Evolutionary conservation across 129 eudicot genomes (phyloP).

Genomic region (Flaveria sonorensis): DNA sequence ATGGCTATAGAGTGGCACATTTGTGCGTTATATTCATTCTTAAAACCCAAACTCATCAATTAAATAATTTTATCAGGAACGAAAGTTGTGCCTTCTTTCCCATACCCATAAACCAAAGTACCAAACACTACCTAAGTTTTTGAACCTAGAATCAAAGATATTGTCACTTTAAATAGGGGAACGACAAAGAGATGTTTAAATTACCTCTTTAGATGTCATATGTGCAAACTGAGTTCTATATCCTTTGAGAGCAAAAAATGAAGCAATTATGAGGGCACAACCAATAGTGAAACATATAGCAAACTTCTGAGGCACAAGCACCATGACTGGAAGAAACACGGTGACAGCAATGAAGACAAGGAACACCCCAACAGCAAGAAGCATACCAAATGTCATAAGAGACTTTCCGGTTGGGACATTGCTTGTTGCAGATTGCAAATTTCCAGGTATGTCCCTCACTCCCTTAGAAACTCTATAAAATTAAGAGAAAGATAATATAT

Average conservation of each 20-base stretch:
- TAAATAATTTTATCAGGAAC: neutral
- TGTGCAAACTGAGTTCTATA: conserved; percentile 83
- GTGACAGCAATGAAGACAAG: conserved; percentile 83
- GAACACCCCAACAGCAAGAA: conserved; percentile 86
- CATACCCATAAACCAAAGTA: neutral
- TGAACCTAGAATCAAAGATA: neutral
- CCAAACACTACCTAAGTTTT: neutral
- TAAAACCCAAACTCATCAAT: neutral
- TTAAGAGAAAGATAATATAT: neutral
- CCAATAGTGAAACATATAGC: conserved; percentile 89
- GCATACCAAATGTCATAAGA: conserved; percentile 61
- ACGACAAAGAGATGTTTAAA: neutral
- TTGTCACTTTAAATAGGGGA: neutral
- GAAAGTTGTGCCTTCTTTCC: neutral
- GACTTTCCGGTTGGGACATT: conserved; percentile 80
- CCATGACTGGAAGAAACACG: conserved; percentile 97
- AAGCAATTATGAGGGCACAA: conserved; percentile 79
- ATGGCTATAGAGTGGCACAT: neutral
- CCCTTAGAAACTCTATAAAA: conserved; percentile 78
- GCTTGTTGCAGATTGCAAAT: conserved; percentile 78
- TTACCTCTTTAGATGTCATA: conserved; percentile 95
- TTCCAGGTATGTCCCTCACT: conserved; percentile 83
- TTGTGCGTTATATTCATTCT: neutral
- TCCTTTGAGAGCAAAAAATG: conserved; percentile 94
- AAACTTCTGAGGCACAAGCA: conserved; percentile 89